Conservation (phyloP, 345 rosid genomes). For the Salix caprea region DNA sequence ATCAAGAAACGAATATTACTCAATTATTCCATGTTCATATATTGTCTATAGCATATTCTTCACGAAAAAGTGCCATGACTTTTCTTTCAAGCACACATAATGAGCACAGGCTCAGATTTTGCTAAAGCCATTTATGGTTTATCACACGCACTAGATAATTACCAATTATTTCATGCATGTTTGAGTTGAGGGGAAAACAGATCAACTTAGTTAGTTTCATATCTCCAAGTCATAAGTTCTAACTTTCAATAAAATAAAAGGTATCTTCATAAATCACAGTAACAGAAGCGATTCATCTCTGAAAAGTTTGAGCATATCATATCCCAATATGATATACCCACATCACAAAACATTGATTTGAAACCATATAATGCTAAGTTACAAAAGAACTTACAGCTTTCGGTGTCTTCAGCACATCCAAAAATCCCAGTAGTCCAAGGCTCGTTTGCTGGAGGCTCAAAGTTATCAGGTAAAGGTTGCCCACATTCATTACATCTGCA, state of each 20-base stretch:
- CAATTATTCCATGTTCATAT: not conserved
- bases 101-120: not conserved
- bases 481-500: conserved; percentile 93
- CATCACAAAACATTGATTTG: not conserved
- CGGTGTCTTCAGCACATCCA: conserved; percentile 76
- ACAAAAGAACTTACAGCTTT: conserved; percentile 61
- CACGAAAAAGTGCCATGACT: not conserved
- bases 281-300: not conserved
- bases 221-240: not conserved
- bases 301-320: not conserved
- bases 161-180: not conserved
- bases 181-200: not conserved
- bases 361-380: not conserved
- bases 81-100: not conserved
- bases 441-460: conserved; percentile 76
- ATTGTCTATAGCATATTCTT: not conserved
- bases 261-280: not conserved
- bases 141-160: not conserved
- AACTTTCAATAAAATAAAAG: not conserved
- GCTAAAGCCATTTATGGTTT: not conserved
- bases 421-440: conserved; percentile 95
- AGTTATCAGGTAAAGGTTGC: conserved; percentile 78
- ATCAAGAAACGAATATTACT: not conserved
- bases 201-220: not conserved
- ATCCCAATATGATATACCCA: not conserved